Conservation (phyloP, 768 basidiomycete species). For the Flagelloscypha sp. region DNA sequence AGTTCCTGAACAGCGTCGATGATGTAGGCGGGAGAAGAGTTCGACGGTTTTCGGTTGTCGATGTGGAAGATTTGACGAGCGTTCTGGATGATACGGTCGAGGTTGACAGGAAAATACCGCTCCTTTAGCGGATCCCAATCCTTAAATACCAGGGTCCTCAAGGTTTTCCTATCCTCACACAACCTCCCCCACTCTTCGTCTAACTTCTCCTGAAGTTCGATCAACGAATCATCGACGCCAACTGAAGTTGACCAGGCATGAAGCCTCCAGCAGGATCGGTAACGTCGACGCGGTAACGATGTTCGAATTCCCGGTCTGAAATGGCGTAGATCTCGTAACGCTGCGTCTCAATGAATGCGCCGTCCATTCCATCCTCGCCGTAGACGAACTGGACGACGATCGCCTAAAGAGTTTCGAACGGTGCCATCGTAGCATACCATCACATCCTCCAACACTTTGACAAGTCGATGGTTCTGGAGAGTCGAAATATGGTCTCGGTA, state of each 20-base stretch:
- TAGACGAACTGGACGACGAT: slow-evolving; percentile 95
- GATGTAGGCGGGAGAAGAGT: slow-evolving; percentile 83
- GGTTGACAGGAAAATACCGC: slow-evolving; percentile 91
- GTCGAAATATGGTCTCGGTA: slow-evolving; percentile 98
- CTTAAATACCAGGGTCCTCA: slow-evolving; percentile 83
- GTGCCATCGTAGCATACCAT: slow-evolving; percentile 98
- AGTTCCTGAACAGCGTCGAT: slow-evolving; percentile 72
- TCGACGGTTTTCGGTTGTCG: slow-evolving; percentile 86
- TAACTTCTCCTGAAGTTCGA: slow-evolving; percentile 74
- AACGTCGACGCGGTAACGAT: slow-evolving; percentile 91
- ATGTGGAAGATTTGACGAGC: slow-evolving; percentile 96
- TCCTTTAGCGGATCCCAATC: slow-evolving; percentile 59
- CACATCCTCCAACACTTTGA: slow-evolving; percentile 96
- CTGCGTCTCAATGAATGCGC: slow-evolving; percentile 94
- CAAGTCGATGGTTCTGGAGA: slow-evolving; percentile 92
- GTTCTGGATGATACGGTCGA: slow-evolving; percentile 92
- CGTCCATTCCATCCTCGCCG: slow-evolving; percentile 99
- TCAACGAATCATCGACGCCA: slow-evolving; percentile 77
- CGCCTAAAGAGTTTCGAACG: slow-evolving; percentile 93
- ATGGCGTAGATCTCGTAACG: slow-evolving; percentile 84
- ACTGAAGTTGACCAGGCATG: slow-evolving; percentile 73
- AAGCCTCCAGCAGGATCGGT: slow-evolving; percentile 79
- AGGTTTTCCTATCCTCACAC: slow-evolving; percentile 60
- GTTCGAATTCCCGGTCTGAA: slow-evolving; percentile 76
- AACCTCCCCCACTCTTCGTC: slow-evolving; percentile 71